phyloP scores from a whole-genome alignment of 345 rosid genomes.

The Anacardium occidentale region DNA sequence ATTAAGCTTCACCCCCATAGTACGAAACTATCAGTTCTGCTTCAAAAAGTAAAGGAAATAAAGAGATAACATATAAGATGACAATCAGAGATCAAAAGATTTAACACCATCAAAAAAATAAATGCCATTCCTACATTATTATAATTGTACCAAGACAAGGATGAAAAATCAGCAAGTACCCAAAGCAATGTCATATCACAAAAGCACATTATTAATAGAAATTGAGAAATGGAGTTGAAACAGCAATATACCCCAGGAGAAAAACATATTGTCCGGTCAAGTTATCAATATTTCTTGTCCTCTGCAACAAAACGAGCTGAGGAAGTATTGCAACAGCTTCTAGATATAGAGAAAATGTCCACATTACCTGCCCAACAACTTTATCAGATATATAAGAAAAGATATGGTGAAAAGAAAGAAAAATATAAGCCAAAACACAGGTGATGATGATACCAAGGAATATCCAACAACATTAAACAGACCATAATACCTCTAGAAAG shows the following conservation, averaged over 20 bases:
- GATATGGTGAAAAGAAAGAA: background rate
- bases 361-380: conserved; percentile 49
- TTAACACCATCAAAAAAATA: background rate
- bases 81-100: background rate
- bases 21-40: background rate
- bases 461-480: conserved; percentile 6
- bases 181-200: background rate
- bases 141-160: background rate
- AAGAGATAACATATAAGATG: background rate
- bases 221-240: conserved; percentile 5
- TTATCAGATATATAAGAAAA: background rate
- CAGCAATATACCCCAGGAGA: conserved; percentile 64
- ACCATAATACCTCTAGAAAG: conserved; percentile 50
- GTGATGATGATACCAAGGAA: background rate
- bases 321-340: conserved; percentile 86
- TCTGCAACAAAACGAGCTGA: conserved; percentile 71
- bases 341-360: conserved; percentile 69
- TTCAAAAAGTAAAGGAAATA: background rate
- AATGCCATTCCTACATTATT: background rate
- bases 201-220: background rate
- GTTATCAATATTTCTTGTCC: conserved; percentile 78
- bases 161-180: conserved; percentile 9
- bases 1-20: background rate
- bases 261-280: conserved; percentile 80
- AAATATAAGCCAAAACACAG: background rate